Evolutionary conservation across 148 eudicot genomes (phyloP).

Genomic region (Rhododendron henanense): DNA sequence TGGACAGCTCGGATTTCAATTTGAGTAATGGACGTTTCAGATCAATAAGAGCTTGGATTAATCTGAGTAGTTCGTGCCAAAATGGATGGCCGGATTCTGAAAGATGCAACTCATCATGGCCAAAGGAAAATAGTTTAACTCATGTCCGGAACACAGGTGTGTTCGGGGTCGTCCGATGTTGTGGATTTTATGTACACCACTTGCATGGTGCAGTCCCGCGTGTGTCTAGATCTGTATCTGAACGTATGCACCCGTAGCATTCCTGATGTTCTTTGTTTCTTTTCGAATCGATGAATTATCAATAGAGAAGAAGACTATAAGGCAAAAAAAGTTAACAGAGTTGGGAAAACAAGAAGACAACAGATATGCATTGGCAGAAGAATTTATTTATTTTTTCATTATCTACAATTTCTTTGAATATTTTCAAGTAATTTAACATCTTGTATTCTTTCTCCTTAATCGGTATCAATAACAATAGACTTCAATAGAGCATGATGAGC

Average conservation of each 20-base stretch:
- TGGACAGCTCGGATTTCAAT: no score
- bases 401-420: background rate
- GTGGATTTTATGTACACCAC: no score
- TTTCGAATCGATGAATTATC: background rate
- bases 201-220: no score
- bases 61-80: no score
- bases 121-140: background rate
- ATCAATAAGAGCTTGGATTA: no score
- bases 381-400: background rate
- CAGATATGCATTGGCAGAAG: background rate
- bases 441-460: background rate
- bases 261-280: background rate
- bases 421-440: background rate
- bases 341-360: no score
- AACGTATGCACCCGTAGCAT: no score
- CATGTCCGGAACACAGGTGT: no score
- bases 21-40: no score
- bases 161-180: no score
- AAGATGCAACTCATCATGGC: background rate
- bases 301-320: background rate
- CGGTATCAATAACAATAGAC: background rate
- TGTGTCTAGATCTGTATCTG: no score
- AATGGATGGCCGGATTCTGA: background rate
- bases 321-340: no score
- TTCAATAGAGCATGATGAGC: background rate